These are phyloP conservation scores for Lycium ferocissimum DNA, from an alignment of 257 asterid species.

Conservation along the genomic window DNA sequence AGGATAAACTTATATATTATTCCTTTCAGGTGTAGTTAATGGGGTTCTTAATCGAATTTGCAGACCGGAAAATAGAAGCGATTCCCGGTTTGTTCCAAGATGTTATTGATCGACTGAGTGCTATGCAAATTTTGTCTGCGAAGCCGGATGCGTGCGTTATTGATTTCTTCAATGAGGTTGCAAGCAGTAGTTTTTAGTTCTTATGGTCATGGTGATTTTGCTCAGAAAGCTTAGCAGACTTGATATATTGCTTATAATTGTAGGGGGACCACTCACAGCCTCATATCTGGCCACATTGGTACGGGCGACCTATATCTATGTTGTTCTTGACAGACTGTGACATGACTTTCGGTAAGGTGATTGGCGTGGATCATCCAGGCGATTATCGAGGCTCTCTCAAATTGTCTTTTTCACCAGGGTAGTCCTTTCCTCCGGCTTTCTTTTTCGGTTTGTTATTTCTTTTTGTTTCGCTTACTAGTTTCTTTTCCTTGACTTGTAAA, in stretches of 20 bases:
- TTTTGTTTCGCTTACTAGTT: not conserved
- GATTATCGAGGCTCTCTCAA: constrained; percentile 72
- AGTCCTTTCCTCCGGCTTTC: constrained; percentile 29
- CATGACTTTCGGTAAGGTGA: constrained; percentile 72
- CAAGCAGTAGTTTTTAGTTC: constrained; percentile 29
- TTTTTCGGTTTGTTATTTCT: not conserved
- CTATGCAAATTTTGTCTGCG: constrained; percentile 55
- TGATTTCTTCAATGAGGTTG: constrained; percentile 87
- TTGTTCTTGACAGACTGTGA: constrained; percentile 83
- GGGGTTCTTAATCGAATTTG: constrained; percentile 39
- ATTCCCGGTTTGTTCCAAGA: constrained; percentile 73
- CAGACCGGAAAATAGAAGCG: constrained; percentile 79
- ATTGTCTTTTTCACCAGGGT: constrained; percentile 83
- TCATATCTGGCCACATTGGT: constrained; percentile 76
- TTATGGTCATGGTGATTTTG: constrained; percentile 29
- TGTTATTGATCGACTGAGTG: constrained; percentile 59
- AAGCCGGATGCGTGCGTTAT: constrained; percentile 83
- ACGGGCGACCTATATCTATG: constrained; percentile 76
- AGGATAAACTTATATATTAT: not conserved
- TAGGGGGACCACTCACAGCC: constrained; percentile 95
- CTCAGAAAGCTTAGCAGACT: constrained; percentile 28
- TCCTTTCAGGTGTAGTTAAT: constrained; percentile 30
- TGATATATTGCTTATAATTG: constrained; percentile 43
- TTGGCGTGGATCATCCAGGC: constrained; percentile 67
- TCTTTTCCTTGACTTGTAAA: not conserved